Conservation (phyloP, 805 yeast genomes). For the Yamadazyma sp. region DNA sequence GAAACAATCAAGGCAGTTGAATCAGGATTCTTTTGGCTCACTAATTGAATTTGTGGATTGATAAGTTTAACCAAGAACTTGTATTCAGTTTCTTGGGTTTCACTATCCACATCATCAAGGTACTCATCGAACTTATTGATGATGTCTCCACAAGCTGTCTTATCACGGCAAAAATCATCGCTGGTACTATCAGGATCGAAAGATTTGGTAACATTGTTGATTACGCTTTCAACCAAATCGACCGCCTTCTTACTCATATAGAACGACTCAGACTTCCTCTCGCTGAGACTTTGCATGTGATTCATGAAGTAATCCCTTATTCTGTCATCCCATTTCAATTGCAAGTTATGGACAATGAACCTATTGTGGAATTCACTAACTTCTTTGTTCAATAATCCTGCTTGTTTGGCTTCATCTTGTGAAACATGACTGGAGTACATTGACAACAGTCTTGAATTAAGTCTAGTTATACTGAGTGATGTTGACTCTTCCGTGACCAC, state of each 20-base stretch:
- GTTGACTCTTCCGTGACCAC: conserved; percentile 1
- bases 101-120: conserved; percentile 40
- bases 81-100: conserved; percentile 46
- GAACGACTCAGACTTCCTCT: conserved; percentile 42
- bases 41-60: conserved; percentile 79
- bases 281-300: conserved; percentile 49
- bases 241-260: conserved; percentile 52
- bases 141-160: conserved; percentile 30
- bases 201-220: conserved; percentile 20
- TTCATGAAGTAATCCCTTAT: conserved; percentile 63
- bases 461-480: conserved; percentile 11
- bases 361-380: conserved; percentile 57
- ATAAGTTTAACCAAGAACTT: conserved; percentile 66
- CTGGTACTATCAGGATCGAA: conserved; percentile 18
- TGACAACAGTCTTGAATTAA: conserved; percentile 23
- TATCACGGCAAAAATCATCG: conserved; percentile 17
- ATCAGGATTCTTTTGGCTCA: conserved; percentile 45
- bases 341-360: conserved; percentile 69
- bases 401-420: conserved; percentile 24
- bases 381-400: conserved; percentile 21
- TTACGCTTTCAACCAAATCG: conserved; percentile 45
- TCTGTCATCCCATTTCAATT: conserved; percentile 75
- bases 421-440: conserved; percentile 31
- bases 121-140: conserved; percentile 53
- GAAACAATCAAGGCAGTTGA: conserved; percentile 54